Conservation (phyloP, 2,329 filamentous ascomycete genomes). For the Exophiala alcalophila region DNA sequence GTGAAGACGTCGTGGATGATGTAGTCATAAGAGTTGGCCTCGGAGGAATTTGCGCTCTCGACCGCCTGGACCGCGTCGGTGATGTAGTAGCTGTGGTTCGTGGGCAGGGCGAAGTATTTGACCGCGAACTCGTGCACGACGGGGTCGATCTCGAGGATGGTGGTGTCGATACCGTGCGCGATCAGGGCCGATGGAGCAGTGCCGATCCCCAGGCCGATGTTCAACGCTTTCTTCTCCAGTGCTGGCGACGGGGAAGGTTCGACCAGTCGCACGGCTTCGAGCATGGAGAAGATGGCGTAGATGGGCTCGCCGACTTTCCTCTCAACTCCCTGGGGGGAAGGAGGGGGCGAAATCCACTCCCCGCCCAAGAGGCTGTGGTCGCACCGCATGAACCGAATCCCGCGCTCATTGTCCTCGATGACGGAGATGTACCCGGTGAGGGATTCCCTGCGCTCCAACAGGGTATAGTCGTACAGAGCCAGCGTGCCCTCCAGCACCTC, state of each 20-base stretch:
- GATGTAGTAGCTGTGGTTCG: constrained; percentile 75
- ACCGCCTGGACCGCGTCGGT: constrained; percentile 76
- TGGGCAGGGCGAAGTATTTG: constrained; percentile 76
- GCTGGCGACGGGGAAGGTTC: constrained; percentile 45
- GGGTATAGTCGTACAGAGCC: constrained; percentile 62
- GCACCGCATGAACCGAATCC: constrained; percentile 81
- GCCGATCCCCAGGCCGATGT: constrained; percentile 89
- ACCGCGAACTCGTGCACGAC: constrained; percentile 78
- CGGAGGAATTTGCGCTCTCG: constrained; percentile 31
- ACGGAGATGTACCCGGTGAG: constrained; percentile 91
- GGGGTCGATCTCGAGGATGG: constrained; percentile 91
- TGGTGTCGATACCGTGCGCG: constrained; percentile 84
- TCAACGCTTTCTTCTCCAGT: constrained; percentile 58
- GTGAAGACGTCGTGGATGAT: constrained; percentile 98
- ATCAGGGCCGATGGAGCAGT: constrained; percentile 86
- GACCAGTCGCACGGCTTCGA: constrained; percentile 84
- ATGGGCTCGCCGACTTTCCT: constrained; percentile 73
- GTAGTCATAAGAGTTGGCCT: constrained; percentile 67
- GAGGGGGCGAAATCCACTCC: constrained; percentile 64
- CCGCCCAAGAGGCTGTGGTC: constrained; percentile 93
- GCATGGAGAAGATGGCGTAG: constrained; percentile 92
- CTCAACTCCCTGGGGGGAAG: constrained; percentile 48
- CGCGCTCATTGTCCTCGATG: constrained; percentile 66
- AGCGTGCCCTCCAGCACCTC: constrained; percentile 65
- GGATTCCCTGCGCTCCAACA: constrained; percentile 81